phyloP scores from a whole-genome alignment of 2,329 filamentous ascomycete genomes.

The Xylaria hypoxylon region DNA sequence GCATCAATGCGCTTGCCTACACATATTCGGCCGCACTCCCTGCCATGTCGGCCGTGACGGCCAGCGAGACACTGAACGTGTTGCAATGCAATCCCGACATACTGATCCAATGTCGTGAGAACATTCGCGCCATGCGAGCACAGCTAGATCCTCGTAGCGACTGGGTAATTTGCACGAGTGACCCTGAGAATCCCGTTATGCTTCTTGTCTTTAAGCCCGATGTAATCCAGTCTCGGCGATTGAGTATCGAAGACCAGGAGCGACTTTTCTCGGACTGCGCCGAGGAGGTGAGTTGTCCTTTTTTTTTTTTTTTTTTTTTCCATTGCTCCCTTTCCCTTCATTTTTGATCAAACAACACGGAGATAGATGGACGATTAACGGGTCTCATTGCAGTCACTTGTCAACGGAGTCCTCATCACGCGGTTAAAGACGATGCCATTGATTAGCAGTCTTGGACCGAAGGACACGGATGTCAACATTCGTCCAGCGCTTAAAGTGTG shows the following conservation, averaged over 20 bases:
- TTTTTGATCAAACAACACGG: neutral
- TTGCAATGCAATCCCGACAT: slow-evolving; percentile 90
- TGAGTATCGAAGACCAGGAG: slow-evolving; percentile 83
- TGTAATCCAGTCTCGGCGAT: slow-evolving; percentile 75
- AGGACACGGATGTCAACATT: slow-evolving; percentile 76
- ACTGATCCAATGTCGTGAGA: slow-evolving; percentile 81
- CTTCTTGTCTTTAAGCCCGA: slow-evolving; percentile 86
- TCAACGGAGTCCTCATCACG: slow-evolving; percentile 90
- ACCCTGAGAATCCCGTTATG: slow-evolving; percentile 87
- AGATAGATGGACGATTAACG: slow-evolving; percentile 14
- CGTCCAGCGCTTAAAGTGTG: slow-evolving; percentile 91
- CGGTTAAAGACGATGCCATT: slow-evolving; percentile 83
- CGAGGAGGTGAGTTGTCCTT: slow-evolving; percentile 81
- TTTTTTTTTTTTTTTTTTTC: neutral
- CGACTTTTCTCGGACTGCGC: slow-evolving; percentile 87
- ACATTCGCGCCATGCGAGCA: slow-evolving; percentile 84
- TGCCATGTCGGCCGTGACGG: slow-evolving; percentile 93
- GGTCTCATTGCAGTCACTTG: slow-evolving; percentile 69
- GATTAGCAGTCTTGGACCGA: slow-evolving; percentile 68
- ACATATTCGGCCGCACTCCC: slow-evolving; percentile 96
- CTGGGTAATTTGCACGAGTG: slow-evolving; percentile 87
- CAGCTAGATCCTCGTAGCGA: slow-evolving; percentile 94
- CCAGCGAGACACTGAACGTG: slow-evolving; percentile 88
- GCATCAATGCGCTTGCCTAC: slow-evolving; percentile 90
- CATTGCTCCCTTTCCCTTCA: neutral